Base-by-base conservation (phyloP, 768 basidiomycete species). In the Postia placenta region DNA sequence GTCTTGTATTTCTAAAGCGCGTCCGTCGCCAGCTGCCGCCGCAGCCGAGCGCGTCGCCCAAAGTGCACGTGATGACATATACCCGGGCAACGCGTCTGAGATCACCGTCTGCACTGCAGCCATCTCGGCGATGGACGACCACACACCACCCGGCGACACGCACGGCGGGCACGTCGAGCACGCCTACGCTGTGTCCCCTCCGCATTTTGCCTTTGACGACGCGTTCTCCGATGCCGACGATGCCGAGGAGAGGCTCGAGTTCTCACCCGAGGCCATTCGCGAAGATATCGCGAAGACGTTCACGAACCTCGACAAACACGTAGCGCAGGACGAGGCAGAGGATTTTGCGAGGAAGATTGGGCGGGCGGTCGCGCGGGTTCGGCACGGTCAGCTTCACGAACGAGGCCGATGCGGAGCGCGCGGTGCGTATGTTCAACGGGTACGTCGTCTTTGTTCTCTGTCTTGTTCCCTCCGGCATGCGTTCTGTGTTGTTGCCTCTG, bases 381-480 rank as follows among this genome's bases (percentile, higher is more conserved):
- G 95, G 96, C 1, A 95, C 88, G 1, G 93, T 97, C 1, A 78
- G 87, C 0, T 95, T 90, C 60, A 81, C 86, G 4, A 85, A 80
- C 1, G 87, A 92, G 55, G 71, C 74, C 26, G 94, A 97, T 58
- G 89, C 94, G 2, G 85, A 90, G 52, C 70, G 82, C 12, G 95
- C 92, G 3, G 81, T 92, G 25, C 72, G 76, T 43, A 83, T 91
- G 78, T 95, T 95, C 66, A 90, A 96, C 57, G 92, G 92, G 92
- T 94, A 58, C 62, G 37, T 23, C 48, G 25, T n/a, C n/a, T n/a
- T n/a, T n/a, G n/a, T n/a, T n/a, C n/a, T n/a, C n/a, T n/a, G n/a
- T n/a, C n/a, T n/a, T n/a, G n/a, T n/a, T n/a, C n/a, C n/a, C n/a
- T n/a, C n/a, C n/a, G n/a, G n/a, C n/a, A n/a, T n/a, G n/a, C n/a